Conservation (phyloP, 108 stramenopile genomes). For the Cyclotella sp. region DNA sequence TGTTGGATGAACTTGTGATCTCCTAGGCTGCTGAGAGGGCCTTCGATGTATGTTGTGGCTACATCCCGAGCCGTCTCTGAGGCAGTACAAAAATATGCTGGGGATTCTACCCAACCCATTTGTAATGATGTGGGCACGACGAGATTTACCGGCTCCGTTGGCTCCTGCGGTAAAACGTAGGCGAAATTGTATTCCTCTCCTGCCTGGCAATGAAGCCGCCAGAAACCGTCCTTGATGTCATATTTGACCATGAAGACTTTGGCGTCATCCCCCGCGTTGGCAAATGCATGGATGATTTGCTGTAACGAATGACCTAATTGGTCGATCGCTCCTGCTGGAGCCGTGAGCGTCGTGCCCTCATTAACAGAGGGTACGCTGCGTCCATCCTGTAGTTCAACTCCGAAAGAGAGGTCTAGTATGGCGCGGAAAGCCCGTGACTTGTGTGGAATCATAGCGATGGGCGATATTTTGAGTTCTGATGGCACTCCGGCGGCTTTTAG, state of each 20-base stretch:
- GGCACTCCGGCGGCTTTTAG: background rate
- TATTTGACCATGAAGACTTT: conserved; percentile 6
- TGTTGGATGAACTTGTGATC: background rate
- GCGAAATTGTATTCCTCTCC: conserved; percentile 28
- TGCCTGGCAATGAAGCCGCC: background rate
- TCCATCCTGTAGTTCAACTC: background rate
- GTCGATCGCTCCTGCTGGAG: too few relatives aligned
- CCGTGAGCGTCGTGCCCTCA: too few relatives aligned
- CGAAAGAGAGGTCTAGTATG: background rate
- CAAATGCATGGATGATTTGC: conserved; percentile 22
- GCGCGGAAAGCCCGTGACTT: conserved; percentile 23
- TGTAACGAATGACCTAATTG: background rate
- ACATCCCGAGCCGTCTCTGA: too few relatives aligned
- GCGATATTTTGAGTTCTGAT: background rate
- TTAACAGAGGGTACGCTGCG: conserved; percentile 8
- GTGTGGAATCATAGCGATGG: conserved; percentile 24
- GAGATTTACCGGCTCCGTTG: background rate
- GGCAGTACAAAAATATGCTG: too few relatives aligned
- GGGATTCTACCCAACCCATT: too few relatives aligned
- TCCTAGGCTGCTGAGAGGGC: background rate
- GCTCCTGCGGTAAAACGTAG: background rate
- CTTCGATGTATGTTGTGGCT: background rate
- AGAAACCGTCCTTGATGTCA: too few relatives aligned
- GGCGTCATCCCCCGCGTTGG: background rate
- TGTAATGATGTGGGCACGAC: background rate